A percentile compares a stretch with the other conserved stretches of the same genome.
phyloP scores from a whole-genome alignment of 1,284 basidiomycete species.

The Chalciporus sp. region DNA sequence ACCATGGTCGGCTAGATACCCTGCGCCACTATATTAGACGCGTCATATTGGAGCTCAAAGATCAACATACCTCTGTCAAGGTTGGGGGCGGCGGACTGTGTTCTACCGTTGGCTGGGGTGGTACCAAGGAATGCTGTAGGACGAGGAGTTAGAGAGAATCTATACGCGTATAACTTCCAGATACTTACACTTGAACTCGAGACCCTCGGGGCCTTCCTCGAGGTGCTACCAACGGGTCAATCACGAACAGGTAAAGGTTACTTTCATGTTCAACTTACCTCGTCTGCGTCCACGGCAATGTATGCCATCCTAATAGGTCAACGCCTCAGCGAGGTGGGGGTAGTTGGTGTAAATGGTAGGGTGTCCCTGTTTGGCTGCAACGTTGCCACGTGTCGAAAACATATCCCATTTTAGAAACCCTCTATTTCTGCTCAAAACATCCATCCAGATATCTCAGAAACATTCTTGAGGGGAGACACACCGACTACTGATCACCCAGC shows the following conservation, averaged over 20 bases:
- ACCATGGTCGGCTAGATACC: constrained; percentile 55
- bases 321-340: background rate
- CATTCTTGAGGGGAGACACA: too few species aligned
- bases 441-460: too few species aligned
- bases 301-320: constrained; percentile 49
- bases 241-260: background rate
- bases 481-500: background rate
- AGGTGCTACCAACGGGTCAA: constrained; percentile 41
- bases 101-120: constrained; percentile 26
- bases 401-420: background rate
- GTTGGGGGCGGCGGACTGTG: constrained; percentile 35
- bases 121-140: constrained; percentile 54
- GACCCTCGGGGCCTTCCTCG: constrained; percentile 63
- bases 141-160: background rate
- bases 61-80: constrained; percentile 49
- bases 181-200: constrained; percentile 61
- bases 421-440: background rate
- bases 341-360: background rate
- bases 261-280: constrained; percentile 40
- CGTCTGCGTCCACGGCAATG: constrained; percentile 57
- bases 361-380: background rate
- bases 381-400: background rate
- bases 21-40: constrained; percentile 33
- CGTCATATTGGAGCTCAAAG: background rate
- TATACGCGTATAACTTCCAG: constrained; percentile 18